A percentile compares a stretch with the other conserved stretches of the same genome.
Evolutionary conservation across 2,329 filamentous ascomycete genomes (phyloP).

Genomic region (Verticillium albo-atrum): DNA sequence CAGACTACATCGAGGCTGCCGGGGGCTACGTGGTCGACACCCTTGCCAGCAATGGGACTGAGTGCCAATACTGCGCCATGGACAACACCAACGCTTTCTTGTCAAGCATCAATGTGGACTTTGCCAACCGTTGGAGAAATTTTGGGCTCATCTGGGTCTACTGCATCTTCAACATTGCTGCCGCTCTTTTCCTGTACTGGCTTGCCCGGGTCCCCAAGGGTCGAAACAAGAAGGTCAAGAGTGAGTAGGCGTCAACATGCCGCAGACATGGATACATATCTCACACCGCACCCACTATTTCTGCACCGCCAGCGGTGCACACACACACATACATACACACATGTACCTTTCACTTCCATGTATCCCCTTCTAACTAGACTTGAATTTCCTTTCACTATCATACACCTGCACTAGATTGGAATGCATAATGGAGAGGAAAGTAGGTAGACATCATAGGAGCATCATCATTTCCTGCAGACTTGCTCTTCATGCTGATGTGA

Average conservation of each 20-base stretch:
- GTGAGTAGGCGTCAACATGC: not conserved
- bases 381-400: too few relatives aligned
- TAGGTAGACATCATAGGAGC: too few relatives aligned
- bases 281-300: too few relatives aligned
- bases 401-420: too few relatives aligned
- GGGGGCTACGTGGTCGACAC: conserved; percentile 39
- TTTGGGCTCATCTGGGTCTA: conserved; percentile 51
- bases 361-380: too few relatives aligned
- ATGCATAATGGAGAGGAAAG: too few relatives aligned
- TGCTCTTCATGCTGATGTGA: too few relatives aligned
- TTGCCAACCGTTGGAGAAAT: conserved; percentile 44
- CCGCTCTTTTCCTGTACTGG: conserved; percentile 43
- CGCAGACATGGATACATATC: too few relatives aligned
- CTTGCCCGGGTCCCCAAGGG: conserved; percentile 24
- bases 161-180: conserved; percentile 46
- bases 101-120: conserved; percentile 32
- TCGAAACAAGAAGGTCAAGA: conserved; percentile 2
- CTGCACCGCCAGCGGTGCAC: too few relatives aligned
- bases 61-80: conserved; percentile 6
- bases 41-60: conserved; percentile 32
- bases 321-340: too few relatives aligned
- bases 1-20: conserved; percentile 32
- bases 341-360: too few relatives aligned
- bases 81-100: conserved; percentile 9
- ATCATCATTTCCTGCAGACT: too few relatives aligned